A percentile compares a stretch with the other conserved stretches of the same genome.
These are phyloP conservation scores for Eleusine indica DNA, from an alignment of 176 grass and related monocot species.

Conservation along the genomic window DNA sequence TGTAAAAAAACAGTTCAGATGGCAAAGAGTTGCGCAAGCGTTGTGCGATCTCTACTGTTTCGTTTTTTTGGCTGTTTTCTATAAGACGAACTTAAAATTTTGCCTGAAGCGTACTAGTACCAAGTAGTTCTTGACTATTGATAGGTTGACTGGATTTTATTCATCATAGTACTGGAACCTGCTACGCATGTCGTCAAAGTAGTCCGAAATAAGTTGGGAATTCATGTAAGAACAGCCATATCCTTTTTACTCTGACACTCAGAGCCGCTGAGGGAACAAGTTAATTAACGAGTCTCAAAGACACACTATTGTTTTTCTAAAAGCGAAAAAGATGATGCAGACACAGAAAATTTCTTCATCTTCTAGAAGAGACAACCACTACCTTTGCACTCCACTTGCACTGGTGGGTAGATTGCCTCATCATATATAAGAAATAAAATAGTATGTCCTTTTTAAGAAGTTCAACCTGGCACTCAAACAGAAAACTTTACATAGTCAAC, in stretches of 20 bases:
- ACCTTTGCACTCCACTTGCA: neutral
- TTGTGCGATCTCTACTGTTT: too few relatives aligned
- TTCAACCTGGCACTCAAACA: slow-evolving; percentile 45
- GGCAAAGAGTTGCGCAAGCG: too few relatives aligned
- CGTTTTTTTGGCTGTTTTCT: too few relatives aligned
- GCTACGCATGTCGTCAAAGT: neutral
- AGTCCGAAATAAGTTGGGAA: neutral
- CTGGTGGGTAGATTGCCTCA: neutral
- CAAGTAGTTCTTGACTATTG: neutral
- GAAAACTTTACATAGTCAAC: slow-evolving; percentile 59
- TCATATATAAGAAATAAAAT: neutral
- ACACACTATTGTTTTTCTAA: slow-evolving; percentile 19
- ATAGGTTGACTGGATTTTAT: neutral
- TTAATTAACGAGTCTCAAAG: neutral
- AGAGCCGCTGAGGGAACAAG: neutral
- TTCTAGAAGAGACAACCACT: slow-evolving; percentile 8
- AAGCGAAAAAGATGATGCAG: neutral
- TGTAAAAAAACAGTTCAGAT: too few relatives aligned
- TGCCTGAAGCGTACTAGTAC: too few relatives aligned
- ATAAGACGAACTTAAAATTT: too few relatives aligned
- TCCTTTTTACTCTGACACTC: neutral
- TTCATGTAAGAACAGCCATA: neutral
- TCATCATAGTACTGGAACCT: neutral
- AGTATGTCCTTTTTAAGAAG: neutral
- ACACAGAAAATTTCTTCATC: neutral